Conservation (phyloP, 371 early-diverging fungal genomes). For the Mortierella sp. region DNA sequence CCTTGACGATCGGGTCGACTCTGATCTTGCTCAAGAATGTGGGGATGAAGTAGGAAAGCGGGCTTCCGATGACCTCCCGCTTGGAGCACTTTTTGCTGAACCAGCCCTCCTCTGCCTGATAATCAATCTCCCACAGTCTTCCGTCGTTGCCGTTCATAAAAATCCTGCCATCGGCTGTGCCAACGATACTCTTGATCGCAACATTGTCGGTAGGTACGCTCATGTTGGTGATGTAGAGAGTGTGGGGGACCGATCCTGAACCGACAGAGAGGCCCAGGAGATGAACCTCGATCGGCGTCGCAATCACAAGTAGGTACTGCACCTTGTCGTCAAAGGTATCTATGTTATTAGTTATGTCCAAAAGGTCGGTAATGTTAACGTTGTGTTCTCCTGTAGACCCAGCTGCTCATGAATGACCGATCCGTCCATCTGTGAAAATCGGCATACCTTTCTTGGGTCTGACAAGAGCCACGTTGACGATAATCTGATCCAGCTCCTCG, state of each 20-base stretch:
- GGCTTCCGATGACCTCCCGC: constrained; percentile 56
- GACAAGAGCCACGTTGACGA: constrained; percentile 85
- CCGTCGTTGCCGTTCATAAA: constrained; percentile 89
- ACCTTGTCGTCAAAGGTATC: constrained; percentile 86
- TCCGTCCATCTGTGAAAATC: not conserved
- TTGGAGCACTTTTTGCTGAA: constrained; percentile 83
- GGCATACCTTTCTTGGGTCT: constrained; percentile 73
- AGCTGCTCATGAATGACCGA: not conserved
- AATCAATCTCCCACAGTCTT: constrained; percentile 86
- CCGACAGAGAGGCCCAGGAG: constrained; percentile 77
- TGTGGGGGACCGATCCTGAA: constrained; percentile 56
- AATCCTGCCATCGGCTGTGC: constrained; percentile 84
- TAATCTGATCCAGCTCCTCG: constrained; percentile 88
- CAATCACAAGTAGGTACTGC: constrained; percentile 85
- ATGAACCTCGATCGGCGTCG: constrained; percentile 87
- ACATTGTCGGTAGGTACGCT: constrained; percentile 82
- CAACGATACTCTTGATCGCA: constrained; percentile 80
- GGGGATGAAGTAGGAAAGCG: constrained; percentile 65
- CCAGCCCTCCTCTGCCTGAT: constrained; percentile 90
- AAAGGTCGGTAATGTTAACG: not conserved
- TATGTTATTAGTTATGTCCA: not conserved
- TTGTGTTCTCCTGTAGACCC: not conserved
- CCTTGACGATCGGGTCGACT: constrained; percentile 61
- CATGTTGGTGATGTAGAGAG: constrained; percentile 80
- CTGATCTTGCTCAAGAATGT: constrained; percentile 55